Percentiles rank a stretch among this genome's conserved stretches.
Conservation (phyloP, 2,329 filamentous ascomycete species). For the Phaeosphaeriaceae sp. region DNA sequence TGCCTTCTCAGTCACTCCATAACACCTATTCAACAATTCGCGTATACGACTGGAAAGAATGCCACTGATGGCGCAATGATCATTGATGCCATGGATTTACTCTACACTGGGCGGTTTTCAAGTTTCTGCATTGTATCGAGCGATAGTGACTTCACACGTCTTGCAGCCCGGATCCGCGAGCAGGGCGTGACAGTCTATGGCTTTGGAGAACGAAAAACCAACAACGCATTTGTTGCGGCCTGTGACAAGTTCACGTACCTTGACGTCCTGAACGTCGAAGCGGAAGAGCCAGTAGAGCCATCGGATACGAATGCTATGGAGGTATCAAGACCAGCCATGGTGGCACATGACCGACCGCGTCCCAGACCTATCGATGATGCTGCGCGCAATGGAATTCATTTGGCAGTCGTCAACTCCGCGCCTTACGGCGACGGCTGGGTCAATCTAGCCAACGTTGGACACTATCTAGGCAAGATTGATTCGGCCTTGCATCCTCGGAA, state of each 20-base stretch:
- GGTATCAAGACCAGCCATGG: background rate
- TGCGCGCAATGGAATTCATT: conserved; percentile 17
- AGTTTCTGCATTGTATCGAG: conserved; percentile 46
- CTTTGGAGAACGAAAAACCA: conserved; percentile 41
- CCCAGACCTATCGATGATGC: conserved; percentile 20
- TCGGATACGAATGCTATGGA: conserved; percentile 21
- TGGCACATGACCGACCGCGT: background rate
- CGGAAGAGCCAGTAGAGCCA: conserved; percentile 25
- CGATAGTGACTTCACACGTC: conserved; percentile 47
- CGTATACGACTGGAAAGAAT: conserved; percentile 41
- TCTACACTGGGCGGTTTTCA: conserved; percentile 43
- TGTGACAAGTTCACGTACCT: conserved; percentile 41
- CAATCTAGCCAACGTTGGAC: conserved; percentile 34
- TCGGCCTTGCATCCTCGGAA: conserved; percentile 36
- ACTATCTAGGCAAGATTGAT: conserved; percentile 23
- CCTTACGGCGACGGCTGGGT: conserved; percentile 28
- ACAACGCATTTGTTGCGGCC: conserved; percentile 32
- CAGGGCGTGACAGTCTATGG: conserved; percentile 45
- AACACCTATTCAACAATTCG: conserved; percentile 37
- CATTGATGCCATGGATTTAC: conserved; percentile 46
- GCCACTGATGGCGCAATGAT: conserved; percentile 45
- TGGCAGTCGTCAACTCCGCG: conserved; percentile 12
- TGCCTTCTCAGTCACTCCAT: conserved; percentile 27
- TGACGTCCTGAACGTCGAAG: conserved; percentile 24
- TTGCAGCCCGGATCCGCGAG: conserved; percentile 44